Conservation (phyloP, 176 grass and related monocot genomes). For the Aegilops sharonensis region DNA sequence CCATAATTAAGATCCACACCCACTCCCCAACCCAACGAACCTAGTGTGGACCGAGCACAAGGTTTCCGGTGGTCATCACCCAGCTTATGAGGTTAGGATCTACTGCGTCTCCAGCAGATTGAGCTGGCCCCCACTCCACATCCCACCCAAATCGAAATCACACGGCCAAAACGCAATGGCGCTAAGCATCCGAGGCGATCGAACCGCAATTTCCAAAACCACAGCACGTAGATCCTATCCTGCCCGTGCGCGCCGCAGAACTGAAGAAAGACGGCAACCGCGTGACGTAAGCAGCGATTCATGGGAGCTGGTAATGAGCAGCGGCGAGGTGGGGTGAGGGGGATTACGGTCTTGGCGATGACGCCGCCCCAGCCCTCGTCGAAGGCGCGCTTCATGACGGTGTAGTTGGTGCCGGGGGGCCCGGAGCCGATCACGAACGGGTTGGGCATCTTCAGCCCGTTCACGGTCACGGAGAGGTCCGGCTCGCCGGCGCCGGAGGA, state of each 20-base stretch:
- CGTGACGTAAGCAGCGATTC: not conserved
- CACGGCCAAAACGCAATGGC: not conserved
- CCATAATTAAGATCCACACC: constrained; percentile 1
- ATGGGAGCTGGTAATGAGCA: not conserved
- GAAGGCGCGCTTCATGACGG: constrained; percentile 99
- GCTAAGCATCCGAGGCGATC: not conserved
- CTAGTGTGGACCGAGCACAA: not conserved
- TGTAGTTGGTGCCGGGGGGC: constrained; percentile 95
- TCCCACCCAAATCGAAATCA: constrained; percentile 20
- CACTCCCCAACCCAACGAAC: not conserved
- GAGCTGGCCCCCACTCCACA: not conserved
- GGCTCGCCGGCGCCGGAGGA: constrained; percentile 49
- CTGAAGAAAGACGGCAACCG: not conserved
- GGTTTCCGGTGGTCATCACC: not conserved
- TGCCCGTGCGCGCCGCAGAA: not conserved
- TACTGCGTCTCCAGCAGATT: not conserved
- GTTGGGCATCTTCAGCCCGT: constrained; percentile 93
- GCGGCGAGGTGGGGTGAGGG: not conserved
- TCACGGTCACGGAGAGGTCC: constrained; percentile 80
- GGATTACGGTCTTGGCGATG: constrained; percentile 92
- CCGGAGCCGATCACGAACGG: constrained; percentile 99
- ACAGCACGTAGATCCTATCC: not conserved
- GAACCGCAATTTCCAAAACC: not conserved
- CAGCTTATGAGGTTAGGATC: not conserved
- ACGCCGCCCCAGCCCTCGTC: constrained; percentile 97